Percentiles rank a stretch among this genome's conserved stretches.
Evolutionary conservation across 805 yeast genomes (phyloP).

Genomic region (Brettanomyces anomalus): DNA sequence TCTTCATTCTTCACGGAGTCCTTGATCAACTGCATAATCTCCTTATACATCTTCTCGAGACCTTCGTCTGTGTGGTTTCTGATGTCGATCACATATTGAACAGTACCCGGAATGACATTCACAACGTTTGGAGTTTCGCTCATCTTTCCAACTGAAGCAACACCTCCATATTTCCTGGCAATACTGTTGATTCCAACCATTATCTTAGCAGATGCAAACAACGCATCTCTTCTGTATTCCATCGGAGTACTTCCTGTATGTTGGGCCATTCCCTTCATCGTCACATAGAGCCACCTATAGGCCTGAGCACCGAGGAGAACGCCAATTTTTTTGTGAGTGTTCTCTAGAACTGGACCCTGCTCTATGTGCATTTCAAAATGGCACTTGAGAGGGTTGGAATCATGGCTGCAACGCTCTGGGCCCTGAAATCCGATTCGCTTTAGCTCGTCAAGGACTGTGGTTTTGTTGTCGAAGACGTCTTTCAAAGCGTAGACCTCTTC

Average conservation of each 20-base stretch:
- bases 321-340: conserved; percentile 46
- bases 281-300: conserved; percentile 48
- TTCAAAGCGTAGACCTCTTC: conserved; percentile 40
- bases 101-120: conserved; percentile 57
- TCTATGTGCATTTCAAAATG: conserved; percentile 70
- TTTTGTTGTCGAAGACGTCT: conserved; percentile 43
- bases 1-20: conserved; percentile 21
- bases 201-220: conserved; percentile 48
- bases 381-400: conserved; percentile 47
- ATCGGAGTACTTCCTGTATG: conserved; percentile 71
- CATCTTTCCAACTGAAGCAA: conserved; percentile 50
- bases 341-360: conserved; percentile 64
- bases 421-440: conserved; percentile 56
- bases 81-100: conserved; percentile 42
- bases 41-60: conserved; percentile 13
- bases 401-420: conserved; percentile 33
- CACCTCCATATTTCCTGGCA: conserved; percentile 41
- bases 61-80: conserved; percentile 42
- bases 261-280: conserved; percentile 49
- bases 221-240: conserved; percentile 47
- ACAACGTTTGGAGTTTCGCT: conserved; percentile 48
- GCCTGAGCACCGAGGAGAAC: conserved; percentile 60
- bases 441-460: conserved; percentile 43
- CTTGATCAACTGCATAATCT: conserved; percentile 27
- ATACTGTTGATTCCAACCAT: conserved; percentile 45